These are phyloP conservation scores for Phaffia tasmanica DNA, from an alignment of 768 basidiomycete species.

Conservation along the genomic window DNA sequence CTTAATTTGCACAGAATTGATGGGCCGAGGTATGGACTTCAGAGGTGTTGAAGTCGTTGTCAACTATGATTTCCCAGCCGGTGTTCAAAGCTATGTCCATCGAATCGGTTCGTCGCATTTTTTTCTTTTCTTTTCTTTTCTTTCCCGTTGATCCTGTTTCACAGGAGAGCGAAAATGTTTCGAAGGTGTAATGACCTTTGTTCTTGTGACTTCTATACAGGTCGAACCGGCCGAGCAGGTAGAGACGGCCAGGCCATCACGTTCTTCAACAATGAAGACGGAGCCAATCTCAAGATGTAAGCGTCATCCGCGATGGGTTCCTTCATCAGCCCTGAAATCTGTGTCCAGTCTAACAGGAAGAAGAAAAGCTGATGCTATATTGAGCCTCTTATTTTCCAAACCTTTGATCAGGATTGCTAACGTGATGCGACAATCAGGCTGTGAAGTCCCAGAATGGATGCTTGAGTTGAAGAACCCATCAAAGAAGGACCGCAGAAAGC, in stretches of 20 bases:
- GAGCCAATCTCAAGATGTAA: conserved; percentile 67
- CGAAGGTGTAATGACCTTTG: not conserved
- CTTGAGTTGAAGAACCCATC: conserved; percentile 83
- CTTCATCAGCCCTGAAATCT: not conserved
- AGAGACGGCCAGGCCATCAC: conserved; percentile 86
- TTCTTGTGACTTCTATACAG: conserved; percentile 37
- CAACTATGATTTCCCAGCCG: conserved; percentile 76
- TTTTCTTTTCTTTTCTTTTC: not conserved
- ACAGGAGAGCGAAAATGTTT: not conserved
- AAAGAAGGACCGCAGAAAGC: conserved; percentile 69
- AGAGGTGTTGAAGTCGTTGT: conserved; percentile 85
- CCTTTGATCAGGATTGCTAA: conserved; percentile 64
- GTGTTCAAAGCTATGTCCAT: conserved; percentile 89
- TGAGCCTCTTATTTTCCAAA: not conserved
- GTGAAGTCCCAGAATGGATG: conserved; percentile 86
- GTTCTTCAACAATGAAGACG: conserved; percentile 90
- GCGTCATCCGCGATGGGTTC: conserved; percentile 1
- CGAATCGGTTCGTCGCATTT: conserved; percentile 56
- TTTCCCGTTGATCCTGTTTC: not conserved
- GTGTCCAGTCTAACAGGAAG: not conserved
- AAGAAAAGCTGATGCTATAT: not conserved
- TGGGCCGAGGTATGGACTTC: conserved; percentile 98
- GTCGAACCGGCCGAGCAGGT: conserved; percentile 90
- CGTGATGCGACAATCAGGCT: conserved; percentile 86
- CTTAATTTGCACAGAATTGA: conserved; percentile 89